Evolutionary conservation across 495 filamentous ascomycete genomes (phyloP), one percentile per base, ranked within the genome.

Genomic region (Penicillium lividum): DNA sequence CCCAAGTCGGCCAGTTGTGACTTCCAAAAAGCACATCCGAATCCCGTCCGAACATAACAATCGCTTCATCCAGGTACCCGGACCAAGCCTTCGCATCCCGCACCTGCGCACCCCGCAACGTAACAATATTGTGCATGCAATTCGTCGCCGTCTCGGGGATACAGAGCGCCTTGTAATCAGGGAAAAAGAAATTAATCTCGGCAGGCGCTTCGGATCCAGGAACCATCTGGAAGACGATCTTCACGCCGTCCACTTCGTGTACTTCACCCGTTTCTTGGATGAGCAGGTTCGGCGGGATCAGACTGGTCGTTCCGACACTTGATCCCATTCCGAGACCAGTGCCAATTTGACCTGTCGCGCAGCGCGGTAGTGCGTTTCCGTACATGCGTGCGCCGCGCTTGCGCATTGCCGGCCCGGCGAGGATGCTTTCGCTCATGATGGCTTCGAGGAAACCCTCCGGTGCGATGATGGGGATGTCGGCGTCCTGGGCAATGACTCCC

Each of bases 1-100:
- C 63, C 70, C 71, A 60, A 43, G 73, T 61, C 51, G 74, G 57
- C 73, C 75, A 68, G 61, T 63, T 44, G 59, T 63, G 63, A 56
- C 59, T 55, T 42, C 59, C 59, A 40, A 64, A 64, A 13, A 71
- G 25, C 4, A 65, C 66, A 8, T 71, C 61, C 5, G 66, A 46
- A 3, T 53, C 22, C 0, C 46, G 10, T 1, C 61, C 59, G 33
- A 50, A 68, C 22, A 68, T 30, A 11, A 51, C 60, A 1, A 66
- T 22, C 10, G 68, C 52, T 44, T 71, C 68, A 30, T 61, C 58
- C 13, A 71, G 55, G 34, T 65, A 66, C 8, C 49, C 31, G 7
- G 66, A 49, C 68, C 63, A 71, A 0, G 54, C 59, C 5, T 65
- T 59, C 0, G 65, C 34, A 47, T 71, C 68, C 4, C 66, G 55